phyloP scores from a whole-genome alignment of 225 moss, liverwort and hornwort species.

The Pleurozium schreberi region DNA sequence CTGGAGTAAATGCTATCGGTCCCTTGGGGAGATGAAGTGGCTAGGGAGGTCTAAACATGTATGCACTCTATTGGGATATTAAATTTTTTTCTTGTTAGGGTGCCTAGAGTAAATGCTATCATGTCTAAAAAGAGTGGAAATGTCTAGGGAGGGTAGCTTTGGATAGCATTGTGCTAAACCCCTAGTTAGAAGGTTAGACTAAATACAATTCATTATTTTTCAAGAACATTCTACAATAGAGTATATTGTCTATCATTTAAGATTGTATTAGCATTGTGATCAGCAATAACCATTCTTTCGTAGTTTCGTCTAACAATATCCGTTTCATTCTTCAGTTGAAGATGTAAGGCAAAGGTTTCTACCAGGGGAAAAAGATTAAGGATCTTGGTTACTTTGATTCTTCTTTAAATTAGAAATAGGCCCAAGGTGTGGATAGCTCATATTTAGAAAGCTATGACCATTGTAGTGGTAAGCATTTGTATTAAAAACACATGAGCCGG shows the following conservation, averaged over 20 bases:
- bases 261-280: neutral
- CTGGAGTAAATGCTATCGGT: neutral
- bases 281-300: neutral
- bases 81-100: rapidly evolving
- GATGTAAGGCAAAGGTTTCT: neutral
- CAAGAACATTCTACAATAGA: too few relatives aligned
- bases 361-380: neutral
- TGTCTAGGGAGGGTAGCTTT: too few relatives aligned
- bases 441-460: neutral
- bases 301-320: too few relatives aligned
- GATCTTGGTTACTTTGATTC: neutral
- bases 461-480: neutral
- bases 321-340: neutral
- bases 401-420: neutral
- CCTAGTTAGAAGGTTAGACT: too few relatives aligned
- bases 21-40: too few relatives aligned
- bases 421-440: neutral
- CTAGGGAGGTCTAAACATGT: too few relatives aligned
- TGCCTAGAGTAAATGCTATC: neutral
- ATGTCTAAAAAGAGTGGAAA: too few relatives aligned
- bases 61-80: too few relatives aligned
- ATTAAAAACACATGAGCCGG: neutral
- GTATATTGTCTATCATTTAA: too few relatives aligned
- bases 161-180: too few relatives aligned
- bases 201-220: neutral